These are phyloP conservation scores for Candida dendrica DNA, from an alignment of 805 yeast species.

Conservation along the genomic window DNA sequence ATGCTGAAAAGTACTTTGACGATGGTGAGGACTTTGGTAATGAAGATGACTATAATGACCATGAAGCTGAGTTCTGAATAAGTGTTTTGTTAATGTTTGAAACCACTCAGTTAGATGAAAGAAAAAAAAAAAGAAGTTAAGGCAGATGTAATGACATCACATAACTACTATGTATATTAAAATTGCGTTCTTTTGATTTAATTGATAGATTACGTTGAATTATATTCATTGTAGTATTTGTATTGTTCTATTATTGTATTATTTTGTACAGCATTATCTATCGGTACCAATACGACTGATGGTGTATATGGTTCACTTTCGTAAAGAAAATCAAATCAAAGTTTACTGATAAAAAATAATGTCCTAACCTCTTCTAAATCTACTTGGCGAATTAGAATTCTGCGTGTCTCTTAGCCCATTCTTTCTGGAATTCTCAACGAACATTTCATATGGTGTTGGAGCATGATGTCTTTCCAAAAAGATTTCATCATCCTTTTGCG, in stretches of 20 bases:
- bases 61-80: constrained; percentile 49
- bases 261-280: too few relatives aligned
- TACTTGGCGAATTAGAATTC: not conserved
- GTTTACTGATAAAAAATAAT: too few relatives aligned
- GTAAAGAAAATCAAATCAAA: too few relatives aligned
- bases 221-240: too few relatives aligned
- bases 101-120: too few relatives aligned
- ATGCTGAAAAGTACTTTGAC: constrained; percentile 57
- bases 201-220: too few relatives aligned
- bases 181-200: too few relatives aligned
- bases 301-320: too few relatives aligned
- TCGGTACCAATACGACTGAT: too few relatives aligned
- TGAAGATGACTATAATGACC: constrained; percentile 44
- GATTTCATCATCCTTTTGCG: constrained; percentile 22
- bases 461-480: constrained; percentile 32
- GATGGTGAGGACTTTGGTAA: constrained; percentile 46
- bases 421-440: constrained; percentile 6
- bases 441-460: constrained; percentile 37
- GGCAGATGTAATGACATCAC: not conserved
- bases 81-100: not conserved
- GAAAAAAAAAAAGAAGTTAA: not conserved
- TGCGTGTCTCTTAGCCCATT: constrained; percentile 1
- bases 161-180: too few relatives aligned
- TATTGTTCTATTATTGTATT: not conserved
- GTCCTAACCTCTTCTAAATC: constrained; percentile 7